Evolutionary conservation across 2,329 filamentous ascomycete genomes (phyloP).

Genomic region (Apiospora hydei): DNA sequence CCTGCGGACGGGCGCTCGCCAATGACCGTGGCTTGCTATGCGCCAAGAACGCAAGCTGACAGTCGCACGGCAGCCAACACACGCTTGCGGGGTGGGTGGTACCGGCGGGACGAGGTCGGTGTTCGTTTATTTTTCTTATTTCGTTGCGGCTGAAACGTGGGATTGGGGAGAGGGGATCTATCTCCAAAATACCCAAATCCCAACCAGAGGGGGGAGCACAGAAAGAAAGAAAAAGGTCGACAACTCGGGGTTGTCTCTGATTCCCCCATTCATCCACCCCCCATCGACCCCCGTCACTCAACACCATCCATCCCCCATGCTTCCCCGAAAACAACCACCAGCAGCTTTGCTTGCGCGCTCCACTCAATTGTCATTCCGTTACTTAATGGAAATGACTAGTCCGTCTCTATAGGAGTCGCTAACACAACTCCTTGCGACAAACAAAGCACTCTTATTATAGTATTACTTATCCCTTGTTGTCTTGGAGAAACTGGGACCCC

Average conservation of each 20-base stretch:
- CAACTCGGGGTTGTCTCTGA: neutral
- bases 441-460: neutral
- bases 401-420: neutral
- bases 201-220: neutral
- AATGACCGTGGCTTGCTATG: neutral
- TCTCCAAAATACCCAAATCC: no score
- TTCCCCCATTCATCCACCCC: neutral
- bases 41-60: slow-evolving; percentile 10
- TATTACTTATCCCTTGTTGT: neutral
- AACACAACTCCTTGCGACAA: neutral
- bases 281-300: neutral
- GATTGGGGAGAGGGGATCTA: neutral
- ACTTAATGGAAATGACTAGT: slow-evolving; percentile 24
- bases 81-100: neutral
- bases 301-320: neutral
- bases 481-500: neutral
- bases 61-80: slow-evolving; percentile 5
- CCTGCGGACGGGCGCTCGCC: neutral
- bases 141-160: slow-evolving; percentile 10
- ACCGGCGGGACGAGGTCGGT: neutral
- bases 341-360: neutral
- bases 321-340: neutral
- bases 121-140: neutral
- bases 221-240: no score
- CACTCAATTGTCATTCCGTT: neutral